phyloP scores from a whole-genome alignment of 2,329 filamentous ascomycete genomes.

The Leptographium lundbergii region DNA sequence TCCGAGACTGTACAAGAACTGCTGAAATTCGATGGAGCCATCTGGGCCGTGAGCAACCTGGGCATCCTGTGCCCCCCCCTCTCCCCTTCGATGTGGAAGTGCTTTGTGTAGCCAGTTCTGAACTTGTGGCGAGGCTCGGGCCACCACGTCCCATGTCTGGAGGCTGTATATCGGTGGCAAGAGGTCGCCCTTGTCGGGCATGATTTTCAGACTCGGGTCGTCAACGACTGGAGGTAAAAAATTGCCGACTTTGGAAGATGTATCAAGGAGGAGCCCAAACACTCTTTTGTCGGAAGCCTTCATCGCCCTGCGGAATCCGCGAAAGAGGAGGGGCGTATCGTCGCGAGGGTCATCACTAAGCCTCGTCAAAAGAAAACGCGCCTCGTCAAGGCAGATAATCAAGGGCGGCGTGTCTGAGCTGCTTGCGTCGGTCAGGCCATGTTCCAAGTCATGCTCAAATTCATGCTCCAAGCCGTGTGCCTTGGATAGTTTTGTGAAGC shows the following conservation, averaged over 20 bases:
- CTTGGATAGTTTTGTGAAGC: not conserved
- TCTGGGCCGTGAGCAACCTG: not conserved
- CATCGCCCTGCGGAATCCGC: not conserved
- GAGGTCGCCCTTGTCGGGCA: not conserved
- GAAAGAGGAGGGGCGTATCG: not conserved
- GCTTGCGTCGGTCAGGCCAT: not conserved
- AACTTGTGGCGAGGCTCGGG: not conserved
- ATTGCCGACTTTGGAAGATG: not conserved
- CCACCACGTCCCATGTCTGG: not conserved
- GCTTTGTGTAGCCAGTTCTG: not conserved
- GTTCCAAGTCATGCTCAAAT: not conserved
- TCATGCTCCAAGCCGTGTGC: not conserved
- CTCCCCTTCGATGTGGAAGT: not conserved
- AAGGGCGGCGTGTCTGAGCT: not conserved
- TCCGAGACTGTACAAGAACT: not conserved
- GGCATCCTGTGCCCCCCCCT: not conserved
- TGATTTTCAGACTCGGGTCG: not conserved
- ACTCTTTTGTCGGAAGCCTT: not conserved
- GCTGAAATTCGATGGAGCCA: not conserved
- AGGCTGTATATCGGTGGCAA: not conserved
- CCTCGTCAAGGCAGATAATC: not conserved
- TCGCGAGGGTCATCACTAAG: not conserved
- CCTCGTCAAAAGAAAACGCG: not conserved
- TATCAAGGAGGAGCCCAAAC: constrained; percentile 2
- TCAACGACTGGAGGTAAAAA: not conserved